phyloP scores from a whole-genome alignment of 441 rosid genomes.

The Aquilaria agallochum region DNA sequence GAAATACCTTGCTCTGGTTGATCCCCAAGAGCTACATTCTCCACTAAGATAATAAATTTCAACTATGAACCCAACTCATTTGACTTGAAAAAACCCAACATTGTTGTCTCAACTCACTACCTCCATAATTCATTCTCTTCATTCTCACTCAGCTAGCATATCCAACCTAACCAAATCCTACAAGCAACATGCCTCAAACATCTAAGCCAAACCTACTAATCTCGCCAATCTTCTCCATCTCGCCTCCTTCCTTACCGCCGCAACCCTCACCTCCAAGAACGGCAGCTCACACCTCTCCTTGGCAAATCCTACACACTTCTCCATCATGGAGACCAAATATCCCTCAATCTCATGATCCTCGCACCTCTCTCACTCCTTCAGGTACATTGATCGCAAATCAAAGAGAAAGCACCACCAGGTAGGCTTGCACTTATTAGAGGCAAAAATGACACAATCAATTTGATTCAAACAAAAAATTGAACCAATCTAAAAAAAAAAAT shows the following conservation, averaged over 20 bases:
- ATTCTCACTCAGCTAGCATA: constrained; percentile 17
- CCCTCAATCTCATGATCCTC: constrained; percentile 56
- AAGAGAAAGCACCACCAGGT: constrained; percentile 57
- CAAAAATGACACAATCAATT: constrained; percentile 67
- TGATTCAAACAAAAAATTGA: too few species aligned
- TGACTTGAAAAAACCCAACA: too few species aligned
- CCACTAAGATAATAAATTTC: too few species aligned
- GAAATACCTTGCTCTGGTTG: too few species aligned
- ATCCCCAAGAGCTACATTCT: too few species aligned
- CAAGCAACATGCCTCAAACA: constrained; percentile 35
- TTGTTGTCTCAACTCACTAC: constrained; percentile 24
- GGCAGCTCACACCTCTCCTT: constrained; percentile 42
- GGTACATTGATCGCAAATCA: constrained; percentile 22
- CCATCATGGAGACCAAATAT: constrained; percentile 50
- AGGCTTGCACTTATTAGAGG: constrained; percentile 60
- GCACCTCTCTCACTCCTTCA: constrained; percentile 53
- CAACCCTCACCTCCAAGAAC: constrained; percentile 54
- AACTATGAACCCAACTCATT: too few species aligned
- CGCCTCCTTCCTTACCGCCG: constrained; percentile 17
- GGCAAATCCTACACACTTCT: constrained; percentile 58
- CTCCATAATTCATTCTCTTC: constrained; percentile 26
- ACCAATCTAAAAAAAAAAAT: too few species aligned
- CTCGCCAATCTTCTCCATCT: constrained; percentile 19
- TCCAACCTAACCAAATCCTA: constrained; percentile 19
- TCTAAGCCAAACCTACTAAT: constrained; percentile 32